Evolutionary conservation across 768 basidiomycete species (phyloP), one percentile per base, ranked within the genome.

Genomic region (Mycena vitilis): DNA sequence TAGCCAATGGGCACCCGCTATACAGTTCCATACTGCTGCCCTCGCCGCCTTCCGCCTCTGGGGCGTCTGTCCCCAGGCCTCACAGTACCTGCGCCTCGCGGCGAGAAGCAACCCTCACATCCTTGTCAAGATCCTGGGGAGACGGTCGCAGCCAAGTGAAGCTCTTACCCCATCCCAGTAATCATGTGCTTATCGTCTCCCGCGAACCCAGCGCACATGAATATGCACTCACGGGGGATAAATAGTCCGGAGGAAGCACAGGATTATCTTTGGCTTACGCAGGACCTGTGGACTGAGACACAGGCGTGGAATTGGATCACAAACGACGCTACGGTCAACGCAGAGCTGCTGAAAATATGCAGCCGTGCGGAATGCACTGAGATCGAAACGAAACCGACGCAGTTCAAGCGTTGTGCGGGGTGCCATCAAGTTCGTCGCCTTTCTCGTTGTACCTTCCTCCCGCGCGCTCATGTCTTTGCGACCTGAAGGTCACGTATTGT

Each of bases 201-300:
- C 66, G 77, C 42, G 30, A 59, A 47, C 45, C 36, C 40, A 40
- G 40, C 10, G 2, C 11, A 15, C 15, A 40, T 40, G 40, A 40
- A 40, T 15, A 10, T 40, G 40, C 10, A 40, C 40, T 9, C 58
- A 59, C 22, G 44, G 22, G 23, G 23, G 22, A 25, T 44, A 5
- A 78, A 79, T 60, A 74, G 76, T 12, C 68, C 75, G 2, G 79
- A 80, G 40, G 74, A 73, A 30, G 78, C 79, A 34, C 77, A 78
- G 47, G 80, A 81, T 68, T 79, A 79, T 62, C 65, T 78, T 30
- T 81, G 77, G 76, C 61, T 78, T 12, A 72, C 75, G 11, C 78
- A 79, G 62, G 74, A 78, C 42, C 70, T 78, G 12, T 80, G 77
- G 78, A 78, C 75, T 73, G 73, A 69, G 25, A 66, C 71, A 18